Evolutionary conservation across 2,329 filamentous ascomycete species (phyloP), one percentile per base, ranked within the genome.

Genomic region (Colletotrichum chlorophyti): DNA sequence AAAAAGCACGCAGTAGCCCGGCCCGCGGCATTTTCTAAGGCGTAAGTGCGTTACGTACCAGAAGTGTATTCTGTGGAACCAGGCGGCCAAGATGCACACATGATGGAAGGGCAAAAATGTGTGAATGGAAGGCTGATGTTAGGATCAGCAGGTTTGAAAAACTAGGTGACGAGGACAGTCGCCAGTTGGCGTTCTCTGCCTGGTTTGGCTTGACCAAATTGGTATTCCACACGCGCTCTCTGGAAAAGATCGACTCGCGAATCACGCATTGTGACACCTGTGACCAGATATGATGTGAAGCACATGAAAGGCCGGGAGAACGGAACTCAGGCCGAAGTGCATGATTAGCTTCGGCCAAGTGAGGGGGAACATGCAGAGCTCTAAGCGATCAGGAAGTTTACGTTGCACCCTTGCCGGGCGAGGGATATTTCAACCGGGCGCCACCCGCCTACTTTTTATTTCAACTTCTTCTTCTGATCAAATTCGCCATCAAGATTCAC

Each of bases 271-370:
- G 5, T n/a, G 3, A 32, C 8, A n/a, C n/a, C n/a, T n/a, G n/a
- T n/a, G n/a, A n/a, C n/a, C n/a, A n/a, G n/a, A n/a, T n/a, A n/a
- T n/a, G n/a, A n/a, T n/a, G n/a, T n/a, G n/a, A n/a, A n/a, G n/a
- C n/a, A n/a, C n/a, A 49, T 14, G 34, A 29, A 7, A 26, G 12
- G 23, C 55, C 37, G 23, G 51, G 8, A 17, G 9, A 19, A 41
- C 35, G 42, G 34, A 35, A 31, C 21, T 4, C 41, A 38, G 12
- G 35, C 43, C 51, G 37, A 42, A 37, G 34, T 59, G 55, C 55
- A 49, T 34, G 24, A 49, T 55, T 59, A 45, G 51, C 50, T 49
- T 59, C 51, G 19, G 15, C 27, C 17, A 48, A 59, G 43, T 48
- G 55, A 59, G 55, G 55, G 48, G 55, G 34, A 48, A 37, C 24